Percentiles rank a stretch among this genome's conserved stretches.
Conservation (phyloP, 1,284 basidiomycete species). For the Ustilago shanxiensis region DNA sequence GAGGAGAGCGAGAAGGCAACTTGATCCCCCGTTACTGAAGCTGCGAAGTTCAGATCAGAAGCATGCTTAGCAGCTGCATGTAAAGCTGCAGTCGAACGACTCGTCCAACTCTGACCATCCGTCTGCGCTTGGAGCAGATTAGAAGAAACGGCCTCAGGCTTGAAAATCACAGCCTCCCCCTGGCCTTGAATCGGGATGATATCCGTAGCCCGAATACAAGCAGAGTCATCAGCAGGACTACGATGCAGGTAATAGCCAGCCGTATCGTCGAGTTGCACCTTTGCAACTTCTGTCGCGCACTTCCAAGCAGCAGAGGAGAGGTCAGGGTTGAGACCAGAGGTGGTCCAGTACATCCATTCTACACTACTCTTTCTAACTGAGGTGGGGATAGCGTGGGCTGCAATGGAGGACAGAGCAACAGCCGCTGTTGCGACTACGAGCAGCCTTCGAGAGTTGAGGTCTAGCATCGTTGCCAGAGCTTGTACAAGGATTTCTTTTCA, state of each 20-base stretch:
- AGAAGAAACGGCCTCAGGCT: slow-evolving; percentile 17
- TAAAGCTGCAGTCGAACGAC: slow-evolving; percentile 7
- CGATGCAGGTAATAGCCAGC: not conserved
- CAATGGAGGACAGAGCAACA: slow-evolving; percentile 4
- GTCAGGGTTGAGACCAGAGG: not conserved
- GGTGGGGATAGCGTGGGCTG: slow-evolving; percentile 4
- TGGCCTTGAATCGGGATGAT: not conserved
- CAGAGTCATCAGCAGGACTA: not conserved
- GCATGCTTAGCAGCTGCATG: not conserved
- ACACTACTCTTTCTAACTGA: not conserved
- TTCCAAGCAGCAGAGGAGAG: not conserved
- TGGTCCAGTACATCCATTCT: slow-evolving; percentile 26
- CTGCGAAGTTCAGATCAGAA: no score
- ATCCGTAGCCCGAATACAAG: not conserved
- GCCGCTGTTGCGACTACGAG: slow-evolving; percentile 1
- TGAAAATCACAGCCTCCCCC: slow-evolving; percentile 31
- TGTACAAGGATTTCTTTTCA: not conserved
- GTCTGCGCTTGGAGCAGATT: not conserved
- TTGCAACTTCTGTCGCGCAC: slow-evolving; percentile 16
- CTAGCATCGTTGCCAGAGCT: not conserved
- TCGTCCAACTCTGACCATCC: not conserved
- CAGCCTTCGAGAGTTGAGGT: not conserved
- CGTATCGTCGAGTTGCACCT: not conserved
- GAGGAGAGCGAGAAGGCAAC: slow-evolving; percentile 14
- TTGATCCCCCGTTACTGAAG: not conserved